Conservation (phyloP, 23 red algal genomes). For the Agarophyton chilense region DNA sequence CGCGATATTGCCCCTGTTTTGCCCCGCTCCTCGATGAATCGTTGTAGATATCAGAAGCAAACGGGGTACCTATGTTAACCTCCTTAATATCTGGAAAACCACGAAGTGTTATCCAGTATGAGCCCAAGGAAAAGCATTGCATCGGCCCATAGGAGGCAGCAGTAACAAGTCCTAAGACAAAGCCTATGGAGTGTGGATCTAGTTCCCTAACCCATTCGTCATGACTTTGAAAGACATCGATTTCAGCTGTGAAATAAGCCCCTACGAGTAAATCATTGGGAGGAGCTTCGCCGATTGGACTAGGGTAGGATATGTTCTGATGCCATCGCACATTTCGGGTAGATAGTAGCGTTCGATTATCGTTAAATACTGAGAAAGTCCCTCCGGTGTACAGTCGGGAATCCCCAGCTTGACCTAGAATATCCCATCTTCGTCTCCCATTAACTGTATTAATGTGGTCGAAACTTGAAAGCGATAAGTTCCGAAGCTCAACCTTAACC, state of each 20-base stretch:
- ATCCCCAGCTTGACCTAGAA: slow-evolving; percentile 66
- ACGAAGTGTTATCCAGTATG: slow-evolving; percentile 67
- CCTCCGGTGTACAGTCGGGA: slow-evolving; percentile 53
- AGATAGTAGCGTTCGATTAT: slow-evolving; percentile 26
- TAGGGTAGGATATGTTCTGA: slow-evolving; percentile 79
- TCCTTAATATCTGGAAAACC: slow-evolving; percentile 54
- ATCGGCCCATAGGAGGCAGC: slow-evolving; percentile 36
- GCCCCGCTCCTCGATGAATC: slow-evolving; percentile 1
- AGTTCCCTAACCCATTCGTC: slow-evolving; percentile 62
- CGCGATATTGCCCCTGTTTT: slow-evolving; percentile 48
- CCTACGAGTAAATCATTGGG: slow-evolving; percentile 10
- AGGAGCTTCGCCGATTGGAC: slow-evolving; percentile 54
- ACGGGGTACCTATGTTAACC: not conserved
- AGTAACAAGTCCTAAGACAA: slow-evolving; percentile 49
- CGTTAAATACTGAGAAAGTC: slow-evolving; percentile 18
- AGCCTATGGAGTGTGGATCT: slow-evolving; percentile 52
- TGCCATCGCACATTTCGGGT: slow-evolving; percentile 60
- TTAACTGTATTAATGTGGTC: slow-evolving; percentile 69
- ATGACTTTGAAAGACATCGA: slow-evolving; percentile 41
- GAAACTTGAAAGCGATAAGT: slow-evolving; percentile 56
- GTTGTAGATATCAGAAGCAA: slow-evolving; percentile 3
- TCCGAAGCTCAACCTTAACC: slow-evolving; percentile 26
- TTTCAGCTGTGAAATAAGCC: slow-evolving; percentile 67
- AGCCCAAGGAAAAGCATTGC: slow-evolving; percentile 35
- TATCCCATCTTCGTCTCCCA: slow-evolving; percentile 40